Base-by-base conservation (phyloP, 106 monocot genomes). In the Platanthera zijinensis region DNA sequence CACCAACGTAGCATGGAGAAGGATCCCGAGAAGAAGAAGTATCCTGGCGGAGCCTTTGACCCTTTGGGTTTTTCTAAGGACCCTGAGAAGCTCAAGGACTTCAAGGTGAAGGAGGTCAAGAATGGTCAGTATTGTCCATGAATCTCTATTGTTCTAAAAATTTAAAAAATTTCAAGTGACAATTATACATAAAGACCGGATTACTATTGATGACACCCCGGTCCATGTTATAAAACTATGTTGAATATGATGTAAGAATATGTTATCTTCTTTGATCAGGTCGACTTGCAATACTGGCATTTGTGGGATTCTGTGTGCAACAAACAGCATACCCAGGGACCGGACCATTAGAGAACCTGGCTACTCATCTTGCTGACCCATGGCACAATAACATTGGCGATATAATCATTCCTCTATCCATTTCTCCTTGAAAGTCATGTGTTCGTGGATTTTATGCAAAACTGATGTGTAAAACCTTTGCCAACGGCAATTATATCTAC, bases 341-440 rank as follows among this genome's bases (percentile, higher is more conserved):
- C 0, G 96, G 96, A 14, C 96, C 96, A 3, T 72, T 96, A 75
- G 96, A 96, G 93, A 96, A 96, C 80, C 62, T 96, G 75, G 93
- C 93, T 5, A 80, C 87, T 15, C 96, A 96, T 84, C 66, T 96
- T 75, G 89, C 96, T 5, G 96, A 96, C 67, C 96, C 96, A 47
- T 96, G 96, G 96, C 96, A 96, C 89, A 96, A 87, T 81, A 96
- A 87, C 92, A 96, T 96, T 61, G 90, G 96, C 48, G 85, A 96
- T 74, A 47, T 96, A 78, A 39, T 96, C 74, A 93, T 96, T 87
- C 96, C 96, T 32, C 83, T 83, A 89, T 69, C 82, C 48, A 22
- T 96, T 74, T 51, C 62, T 51, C 87, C 84, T 52, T 92, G 81
- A 89, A 48, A 21, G 6, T 2, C 5, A 1, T 61, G 19, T 18